Conservation (phyloP, 441 rosid species). For the Breynia disticha region DNA sequence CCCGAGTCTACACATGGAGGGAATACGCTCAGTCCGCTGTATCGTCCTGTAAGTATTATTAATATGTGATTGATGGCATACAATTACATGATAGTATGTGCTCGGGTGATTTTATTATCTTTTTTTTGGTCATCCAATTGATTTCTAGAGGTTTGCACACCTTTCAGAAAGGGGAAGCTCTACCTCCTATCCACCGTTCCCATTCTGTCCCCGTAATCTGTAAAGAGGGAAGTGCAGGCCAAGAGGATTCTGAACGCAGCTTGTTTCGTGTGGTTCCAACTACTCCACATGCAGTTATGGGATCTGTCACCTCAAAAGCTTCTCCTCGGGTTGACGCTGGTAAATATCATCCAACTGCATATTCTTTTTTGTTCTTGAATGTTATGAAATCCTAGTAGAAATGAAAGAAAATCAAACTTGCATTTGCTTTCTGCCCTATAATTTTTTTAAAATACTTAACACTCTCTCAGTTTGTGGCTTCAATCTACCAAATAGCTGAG, state of each 20-base stretch:
- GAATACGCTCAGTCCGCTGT: conserved; percentile 25
- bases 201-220: conserved; percentile 68
- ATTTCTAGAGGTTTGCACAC: conserved; percentile 21
- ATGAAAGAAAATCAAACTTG: no score
- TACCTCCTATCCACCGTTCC: conserved; percentile 66
- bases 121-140: conserved; percentile 7
- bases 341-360: conserved; percentile 17
- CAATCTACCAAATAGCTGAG: no score
- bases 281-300: conserved; percentile 34
- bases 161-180: conserved; percentile 54
- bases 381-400: background rate
- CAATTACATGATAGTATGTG: no score
- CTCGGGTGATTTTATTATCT: background rate
- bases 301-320: conserved; percentile 18
- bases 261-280: conserved; percentile 64
- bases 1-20: conserved; percentile 81
- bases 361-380: background rate
- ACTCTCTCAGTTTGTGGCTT: no score
- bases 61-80: conserved; percentile 7
- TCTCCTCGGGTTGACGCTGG: conserved; percentile 31
- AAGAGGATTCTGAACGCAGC: conserved; percentile 34
- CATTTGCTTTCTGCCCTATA: no score
- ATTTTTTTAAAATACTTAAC: no score
- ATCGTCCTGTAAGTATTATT: conserved; percentile 31
- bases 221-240: conserved; percentile 50